phyloP scores from a whole-genome alignment of 2,329 filamentous ascomycete species.

The Cordyceps javanica region DNA sequence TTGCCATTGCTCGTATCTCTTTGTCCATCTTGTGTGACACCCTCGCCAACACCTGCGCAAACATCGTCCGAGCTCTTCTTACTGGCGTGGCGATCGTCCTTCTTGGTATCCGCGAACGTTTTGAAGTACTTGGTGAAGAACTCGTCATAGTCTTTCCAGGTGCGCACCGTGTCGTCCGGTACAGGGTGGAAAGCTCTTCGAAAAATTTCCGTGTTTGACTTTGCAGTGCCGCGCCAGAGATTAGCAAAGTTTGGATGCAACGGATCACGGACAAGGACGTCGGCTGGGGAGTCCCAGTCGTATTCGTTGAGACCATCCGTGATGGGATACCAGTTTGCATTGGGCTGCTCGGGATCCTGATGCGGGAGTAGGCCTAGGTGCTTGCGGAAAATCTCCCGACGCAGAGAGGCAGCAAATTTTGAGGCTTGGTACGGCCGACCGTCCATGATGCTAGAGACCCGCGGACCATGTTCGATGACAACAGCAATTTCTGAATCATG shows the following conservation, averaged over 20 bases:
- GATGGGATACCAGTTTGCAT: slow-evolving; percentile 67
- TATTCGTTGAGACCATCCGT: slow-evolving; percentile 58
- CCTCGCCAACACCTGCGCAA: not conserved
- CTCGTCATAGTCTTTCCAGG: slow-evolving; percentile 66
- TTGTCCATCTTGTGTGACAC: not conserved
- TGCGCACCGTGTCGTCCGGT: slow-evolving; percentile 60
- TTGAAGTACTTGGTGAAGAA: slow-evolving; percentile 66
- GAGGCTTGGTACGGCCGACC: slow-evolving; percentile 66
- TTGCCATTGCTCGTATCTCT: not conserved
- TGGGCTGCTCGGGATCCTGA: slow-evolving; percentile 60
- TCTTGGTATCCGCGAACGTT: slow-evolving; percentile 41
- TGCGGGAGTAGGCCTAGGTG: slow-evolving; percentile 78
- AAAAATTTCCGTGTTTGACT: slow-evolving; percentile 74
- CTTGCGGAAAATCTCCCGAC: slow-evolving; percentile 83
- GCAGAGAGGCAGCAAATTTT: slow-evolving; percentile 71
- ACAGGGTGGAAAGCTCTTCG: slow-evolving; percentile 75
- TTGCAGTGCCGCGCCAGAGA: slow-evolving; percentile 68
- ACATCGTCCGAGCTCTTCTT: not conserved
- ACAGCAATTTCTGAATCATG: slow-evolving; percentile 91
- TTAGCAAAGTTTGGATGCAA: slow-evolving; percentile 60
- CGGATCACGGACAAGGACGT: slow-evolving; percentile 68
- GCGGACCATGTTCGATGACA: slow-evolving; percentile 70
- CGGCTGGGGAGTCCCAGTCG: slow-evolving; percentile 62
- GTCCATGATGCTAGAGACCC: slow-evolving; percentile 67
- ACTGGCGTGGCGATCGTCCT: slow-evolving; percentile 25